Base-by-base conservation (phyloP, 495 filamentous ascomycete genomes). In the Podospora didyma region DNA sequence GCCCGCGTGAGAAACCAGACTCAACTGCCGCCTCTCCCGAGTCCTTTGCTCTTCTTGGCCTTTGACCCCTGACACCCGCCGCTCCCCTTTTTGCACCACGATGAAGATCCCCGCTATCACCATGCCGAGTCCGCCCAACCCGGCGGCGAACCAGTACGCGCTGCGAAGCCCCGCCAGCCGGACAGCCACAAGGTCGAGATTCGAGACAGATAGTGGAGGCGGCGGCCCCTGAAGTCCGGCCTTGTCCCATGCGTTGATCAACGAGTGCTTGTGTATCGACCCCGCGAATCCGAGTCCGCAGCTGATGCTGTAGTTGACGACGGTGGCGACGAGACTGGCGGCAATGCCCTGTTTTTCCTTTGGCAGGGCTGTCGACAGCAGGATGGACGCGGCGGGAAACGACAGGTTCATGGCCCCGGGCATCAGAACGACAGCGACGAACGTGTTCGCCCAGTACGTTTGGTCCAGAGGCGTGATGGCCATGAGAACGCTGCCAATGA, bases 311-410 rank as follows among this genome's bases (percentile, higher is more conserved):
- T 78, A 80, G 53, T 73, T 73, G 22, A 77, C 66, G 7, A 76
- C 66, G 0, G 75, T 78, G 16, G 64, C 71, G 24, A 76, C 71
- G 35, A 79, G 50, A 46, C 65, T 70, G 0, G 73, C 71, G 0
- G 62, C 73, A 11, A 87, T 71, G 3, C 86, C 86, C 59, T 89
- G 85, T 56, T 87, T 78, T 46, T 85, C 74, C 42, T 72, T 74
- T 4, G 70, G 72, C 58, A 88, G 69, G 1, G 75, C 66, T 54
- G 85, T 77, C 24, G 74, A 80, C 7, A 88, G 71, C 17, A 89
- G 72, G 1, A 89, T 68, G 0, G 80, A 84, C 49, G 65, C 70
- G 4, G 70, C 70, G 3, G 70, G 70, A n/a, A 68, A 66, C 16
- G 60, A 64, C 56, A 71, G 49, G 50, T 73, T 66, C 76, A 88